Evolutionary conservation across 208 protist species (phyloP).

Genomic region (Acanthamoeba healyi): DNA sequence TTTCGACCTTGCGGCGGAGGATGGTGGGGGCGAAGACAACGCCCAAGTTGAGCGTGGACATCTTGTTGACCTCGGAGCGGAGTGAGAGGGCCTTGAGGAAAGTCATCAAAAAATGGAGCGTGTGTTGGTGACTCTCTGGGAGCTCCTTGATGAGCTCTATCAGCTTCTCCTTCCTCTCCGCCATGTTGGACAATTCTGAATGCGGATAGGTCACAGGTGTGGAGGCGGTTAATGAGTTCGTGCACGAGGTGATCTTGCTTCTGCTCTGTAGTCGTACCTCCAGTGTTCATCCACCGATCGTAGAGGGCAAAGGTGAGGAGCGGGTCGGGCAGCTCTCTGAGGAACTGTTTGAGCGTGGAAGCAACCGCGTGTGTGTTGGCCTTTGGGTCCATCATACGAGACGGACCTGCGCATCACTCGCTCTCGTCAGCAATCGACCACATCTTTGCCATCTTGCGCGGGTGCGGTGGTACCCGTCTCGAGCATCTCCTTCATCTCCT

Average conservation of each 20-base stretch:
- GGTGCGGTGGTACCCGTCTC: neutral
- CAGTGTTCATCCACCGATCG: constrained; percentile 75
- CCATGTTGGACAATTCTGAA: constrained; percentile 38
- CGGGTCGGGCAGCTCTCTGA: constrained; percentile 69
- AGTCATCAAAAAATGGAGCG: constrained; percentile 54
- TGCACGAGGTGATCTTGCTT: too few species aligned
- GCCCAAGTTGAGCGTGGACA: constrained; percentile 57
- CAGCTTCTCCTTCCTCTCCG: constrained; percentile 9
- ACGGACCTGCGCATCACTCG: neutral
- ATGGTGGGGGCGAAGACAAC: constrained; percentile 70
- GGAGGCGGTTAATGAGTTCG: neutral
- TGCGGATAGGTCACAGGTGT: neutral
- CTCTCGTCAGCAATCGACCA: too few species aligned
- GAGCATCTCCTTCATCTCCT: constrained; percentile 35
- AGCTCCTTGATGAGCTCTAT: constrained; percentile 57
- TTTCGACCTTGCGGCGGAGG: constrained; percentile 62
- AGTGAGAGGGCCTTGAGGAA: constrained; percentile 64
- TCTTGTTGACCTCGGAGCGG: constrained; percentile 51
- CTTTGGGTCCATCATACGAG: neutral
- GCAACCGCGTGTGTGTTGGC: constrained; percentile 66
- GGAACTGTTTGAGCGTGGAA: constrained; percentile 63
- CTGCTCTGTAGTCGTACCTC: neutral
- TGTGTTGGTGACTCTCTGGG: neutral
- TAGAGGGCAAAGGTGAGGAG: constrained; percentile 67
- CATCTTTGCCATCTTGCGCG: neutral